phyloP scores from a whole-genome alignment of 176 grass and related monocot genomes.

The Guadua angustifolia region DNA sequence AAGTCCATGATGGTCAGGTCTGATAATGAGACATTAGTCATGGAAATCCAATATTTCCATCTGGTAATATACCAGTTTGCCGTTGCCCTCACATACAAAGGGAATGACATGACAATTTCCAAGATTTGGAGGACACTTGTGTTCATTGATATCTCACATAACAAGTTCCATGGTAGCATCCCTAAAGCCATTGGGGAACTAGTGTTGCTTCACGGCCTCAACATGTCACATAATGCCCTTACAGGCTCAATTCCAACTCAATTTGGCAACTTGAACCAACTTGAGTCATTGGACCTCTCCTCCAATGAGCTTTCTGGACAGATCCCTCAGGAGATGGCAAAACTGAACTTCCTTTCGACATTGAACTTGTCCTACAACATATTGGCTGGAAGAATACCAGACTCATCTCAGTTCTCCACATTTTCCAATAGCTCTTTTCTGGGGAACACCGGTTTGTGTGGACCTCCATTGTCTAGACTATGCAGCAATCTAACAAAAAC shows the following conservation, averaged over 20 bases:
- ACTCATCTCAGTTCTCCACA: neutral
- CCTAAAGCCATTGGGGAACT: neutral
- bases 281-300: slow-evolving; percentile 23
- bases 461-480: neutral
- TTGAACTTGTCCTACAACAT: slow-evolving; percentile 1
- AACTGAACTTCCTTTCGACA: neutral
- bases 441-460: neutral
- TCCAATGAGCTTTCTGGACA: neutral
- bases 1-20: no score
- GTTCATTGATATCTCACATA: neutral
- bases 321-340: neutral
- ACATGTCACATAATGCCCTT: slow-evolving; percentile 53
- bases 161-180: neutral
- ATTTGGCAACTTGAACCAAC: neutral
- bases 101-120: neutral
- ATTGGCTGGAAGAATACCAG: slow-evolving; percentile 9
- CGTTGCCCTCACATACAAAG: slow-evolving; percentile 34
- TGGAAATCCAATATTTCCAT: no score
- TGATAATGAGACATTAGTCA: no score
- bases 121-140: slow-evolving; percentile 11
- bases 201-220: neutral
- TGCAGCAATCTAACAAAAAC: neutral
- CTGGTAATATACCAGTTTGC: slow-evolving; percentile 38
- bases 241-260: slow-evolving; percentile 37
- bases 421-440: neutral